Evolutionary conservation across 2,329 filamentous ascomycete species (phyloP).

Genomic region (Phyllosticta citribraziliensis): DNA sequence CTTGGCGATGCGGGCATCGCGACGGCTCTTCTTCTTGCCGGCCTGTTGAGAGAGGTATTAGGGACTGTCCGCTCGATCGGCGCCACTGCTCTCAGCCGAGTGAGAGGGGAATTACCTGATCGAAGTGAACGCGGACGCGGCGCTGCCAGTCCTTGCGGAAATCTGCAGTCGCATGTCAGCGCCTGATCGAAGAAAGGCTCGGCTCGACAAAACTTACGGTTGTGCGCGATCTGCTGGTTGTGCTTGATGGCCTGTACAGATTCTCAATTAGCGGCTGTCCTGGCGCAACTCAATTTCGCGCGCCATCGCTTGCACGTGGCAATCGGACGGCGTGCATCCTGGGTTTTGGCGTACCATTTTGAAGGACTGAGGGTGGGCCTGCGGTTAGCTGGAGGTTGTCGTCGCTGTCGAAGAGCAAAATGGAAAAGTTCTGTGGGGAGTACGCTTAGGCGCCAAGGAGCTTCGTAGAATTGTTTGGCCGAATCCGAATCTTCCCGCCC

Average conservation of each 20-base stretch:
- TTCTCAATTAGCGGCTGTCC: background rate
- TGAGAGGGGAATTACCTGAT: conserved; percentile 74
- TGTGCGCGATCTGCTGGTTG: conserved; percentile 97
- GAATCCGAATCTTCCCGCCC: too few relatives aligned
- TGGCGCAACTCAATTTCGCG: background rate
- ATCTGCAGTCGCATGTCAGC: conserved; percentile 47
- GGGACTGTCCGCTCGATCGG: conserved; percentile 23
- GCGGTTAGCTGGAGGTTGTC: conserved; percentile 9
- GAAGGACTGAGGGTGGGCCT: conserved; percentile 7
- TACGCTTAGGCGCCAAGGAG: conserved; percentile 4
- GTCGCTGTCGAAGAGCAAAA: conserved; percentile 7
- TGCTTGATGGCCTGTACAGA: conserved; percentile 78
- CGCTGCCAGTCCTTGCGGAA: conserved; percentile 99
- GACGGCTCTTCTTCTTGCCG: conserved; percentile 89
- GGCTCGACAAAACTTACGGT: conserved; percentile 40
- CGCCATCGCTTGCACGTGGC: background rate
- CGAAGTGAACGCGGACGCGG: conserved; percentile 97
- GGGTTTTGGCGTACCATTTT: conserved; percentile 6
- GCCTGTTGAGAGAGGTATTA: conserved; percentile 49
- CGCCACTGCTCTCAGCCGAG: conserved; percentile 41
- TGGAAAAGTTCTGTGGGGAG: conserved; percentile 8
- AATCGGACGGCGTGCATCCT: too few relatives aligned
- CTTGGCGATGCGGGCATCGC: conserved; percentile 86
- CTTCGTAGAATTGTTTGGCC: background rate
- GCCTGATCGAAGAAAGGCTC: too few relatives aligned